A percentile compares a stretch with the other conserved stretches of the same genome.
These are phyloP conservation scores for Ambrosiella beaveri DNA, from an alignment of 2,329 filamentous ascomycete genomes.

Conservation along the genomic window DNA sequence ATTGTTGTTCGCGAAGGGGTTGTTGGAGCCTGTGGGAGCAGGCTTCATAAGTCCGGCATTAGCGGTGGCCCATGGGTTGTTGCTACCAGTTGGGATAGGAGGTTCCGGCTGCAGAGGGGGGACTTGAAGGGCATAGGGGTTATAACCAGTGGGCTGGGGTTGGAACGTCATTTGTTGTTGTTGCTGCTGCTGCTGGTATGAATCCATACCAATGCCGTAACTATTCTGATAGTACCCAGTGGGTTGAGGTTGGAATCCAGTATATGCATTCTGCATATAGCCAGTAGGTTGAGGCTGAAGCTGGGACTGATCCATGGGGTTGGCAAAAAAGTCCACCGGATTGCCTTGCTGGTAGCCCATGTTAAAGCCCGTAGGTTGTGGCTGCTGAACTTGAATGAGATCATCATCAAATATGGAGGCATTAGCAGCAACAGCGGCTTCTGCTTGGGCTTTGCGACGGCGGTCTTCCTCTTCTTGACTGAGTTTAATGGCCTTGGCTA, in stretches of 20 bases:
- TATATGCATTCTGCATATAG: slow-evolving; percentile 41
- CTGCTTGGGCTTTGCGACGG: slow-evolving; percentile 66
- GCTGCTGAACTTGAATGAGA: slow-evolving; percentile 41
- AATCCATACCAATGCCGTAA: slow-evolving; percentile 53
- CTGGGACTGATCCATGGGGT: slow-evolving; percentile 67
- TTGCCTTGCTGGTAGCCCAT: slow-evolving; percentile 96
- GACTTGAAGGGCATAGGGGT: slow-evolving; percentile 32
- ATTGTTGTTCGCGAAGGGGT: slow-evolving; percentile 57
- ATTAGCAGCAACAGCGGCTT: slow-evolving; percentile 48
- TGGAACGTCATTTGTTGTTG: slow-evolving; percentile 22
- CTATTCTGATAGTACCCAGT: slow-evolving; percentile 46
- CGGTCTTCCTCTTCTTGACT: slow-evolving; percentile 91
- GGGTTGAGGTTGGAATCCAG: slow-evolving; percentile 31
- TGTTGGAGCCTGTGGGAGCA: slow-evolving; percentile 88
- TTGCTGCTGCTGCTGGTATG: slow-evolving; percentile 41
- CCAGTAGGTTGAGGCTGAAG: slow-evolving; percentile 67
- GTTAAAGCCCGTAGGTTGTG: slow-evolving; percentile 78
- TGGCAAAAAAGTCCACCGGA: slow-evolving; percentile 93
- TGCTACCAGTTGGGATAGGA: slow-evolving; percentile 58
- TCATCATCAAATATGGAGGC: slow-evolving; percentile 78
- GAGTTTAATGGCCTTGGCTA: slow-evolving; percentile 85
- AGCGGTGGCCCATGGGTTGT: slow-evolving; percentile 78
- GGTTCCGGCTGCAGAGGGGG: slow-evolving; percentile 35
- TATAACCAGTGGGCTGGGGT: slow-evolving; percentile 35
- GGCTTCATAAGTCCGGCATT: slow-evolving; percentile 50